phyloP scores from a whole-genome alignment of 1,139 yeast species.

The Geotrichum reessii region DNA sequence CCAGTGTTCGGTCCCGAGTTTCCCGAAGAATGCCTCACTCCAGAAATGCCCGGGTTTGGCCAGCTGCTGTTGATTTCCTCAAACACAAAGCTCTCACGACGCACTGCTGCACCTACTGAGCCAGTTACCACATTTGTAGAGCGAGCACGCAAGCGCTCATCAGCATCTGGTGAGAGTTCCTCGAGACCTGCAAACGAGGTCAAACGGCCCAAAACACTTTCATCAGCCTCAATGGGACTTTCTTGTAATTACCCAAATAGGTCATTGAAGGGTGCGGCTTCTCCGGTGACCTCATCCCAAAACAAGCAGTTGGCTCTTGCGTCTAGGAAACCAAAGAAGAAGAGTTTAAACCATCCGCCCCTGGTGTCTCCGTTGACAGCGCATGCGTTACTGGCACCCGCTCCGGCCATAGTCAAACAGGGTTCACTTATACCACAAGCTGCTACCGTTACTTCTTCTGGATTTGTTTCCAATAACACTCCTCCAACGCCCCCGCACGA shows the following conservation, averaged over 20 bases:
- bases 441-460: neutral
- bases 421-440: neutral
- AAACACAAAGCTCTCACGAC: slow-evolving; percentile 3
- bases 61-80: slow-evolving; percentile 39
- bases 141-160: neutral
- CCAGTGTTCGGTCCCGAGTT: slow-evolving; percentile 77
- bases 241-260: neutral
- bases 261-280: neutral
- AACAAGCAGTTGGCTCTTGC: neutral
- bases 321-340: neutral
- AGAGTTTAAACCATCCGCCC: neutral
- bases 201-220: neutral
- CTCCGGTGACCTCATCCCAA: neutral
- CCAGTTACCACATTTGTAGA: neutral
- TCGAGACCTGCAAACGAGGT: neutral
- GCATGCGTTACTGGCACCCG: neutral
- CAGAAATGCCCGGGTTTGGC: slow-evolving; percentile 64
- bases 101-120: neutral
- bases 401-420: neutral
- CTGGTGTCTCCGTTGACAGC: neutral
- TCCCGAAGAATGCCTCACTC: slow-evolving; percentile 63
- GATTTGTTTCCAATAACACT: neutral
- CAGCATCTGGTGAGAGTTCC: neutral
- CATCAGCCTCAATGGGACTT: neutral
- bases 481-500: neutral